Conservation (phyloP, 2,329 filamentous ascomycete genomes). For the Stagonosporopsis tanaceti region DNA sequence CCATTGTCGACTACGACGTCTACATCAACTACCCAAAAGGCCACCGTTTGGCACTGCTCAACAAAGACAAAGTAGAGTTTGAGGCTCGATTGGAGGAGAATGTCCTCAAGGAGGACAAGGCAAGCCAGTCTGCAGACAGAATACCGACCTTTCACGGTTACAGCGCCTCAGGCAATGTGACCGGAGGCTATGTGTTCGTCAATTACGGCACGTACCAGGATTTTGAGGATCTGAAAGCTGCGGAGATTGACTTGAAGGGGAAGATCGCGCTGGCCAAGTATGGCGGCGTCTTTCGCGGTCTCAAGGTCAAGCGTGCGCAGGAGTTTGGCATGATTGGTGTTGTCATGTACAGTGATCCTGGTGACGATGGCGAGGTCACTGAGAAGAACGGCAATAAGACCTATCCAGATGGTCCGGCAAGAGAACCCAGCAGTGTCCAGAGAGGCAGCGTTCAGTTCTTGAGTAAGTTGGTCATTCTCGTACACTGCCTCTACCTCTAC, state of each 20-base stretch:
- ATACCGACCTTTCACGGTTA: constrained; percentile 96
- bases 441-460: constrained; percentile 78
- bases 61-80: constrained; percentile 65
- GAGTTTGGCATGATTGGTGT: constrained; percentile 89
- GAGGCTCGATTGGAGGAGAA: constrained; percentile 86
- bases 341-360: constrained; percentile 86
- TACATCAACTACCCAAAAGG: constrained; percentile 61
- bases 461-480: constrained; percentile 43
- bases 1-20: constrained; percentile 59
- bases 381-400: constrained; percentile 79
- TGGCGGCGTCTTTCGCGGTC: constrained; percentile 83
- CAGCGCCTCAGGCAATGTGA: constrained; percentile 90
- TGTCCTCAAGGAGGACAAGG: constrained; percentile 81
- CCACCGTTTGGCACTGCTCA: constrained; percentile 56
- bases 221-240: constrained; percentile 79
- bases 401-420: constrained; percentile 86
- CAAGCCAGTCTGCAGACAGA: constrained; percentile 73
- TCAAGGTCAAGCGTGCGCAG: constrained; percentile 92
- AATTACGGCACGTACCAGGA: constrained; percentile 91
- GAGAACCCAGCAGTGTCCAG: constrained; percentile 89
- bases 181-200: constrained; percentile 83
- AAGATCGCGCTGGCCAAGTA: constrained; percentile 91
- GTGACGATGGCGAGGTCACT: constrained; percentile 83
- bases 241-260: constrained; percentile 77
- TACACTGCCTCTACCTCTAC: neutral